Evolutionary conservation across 2,329 filamentous ascomycete species (phyloP).

Genomic region (Sclerotiophoma versabilis): DNA sequence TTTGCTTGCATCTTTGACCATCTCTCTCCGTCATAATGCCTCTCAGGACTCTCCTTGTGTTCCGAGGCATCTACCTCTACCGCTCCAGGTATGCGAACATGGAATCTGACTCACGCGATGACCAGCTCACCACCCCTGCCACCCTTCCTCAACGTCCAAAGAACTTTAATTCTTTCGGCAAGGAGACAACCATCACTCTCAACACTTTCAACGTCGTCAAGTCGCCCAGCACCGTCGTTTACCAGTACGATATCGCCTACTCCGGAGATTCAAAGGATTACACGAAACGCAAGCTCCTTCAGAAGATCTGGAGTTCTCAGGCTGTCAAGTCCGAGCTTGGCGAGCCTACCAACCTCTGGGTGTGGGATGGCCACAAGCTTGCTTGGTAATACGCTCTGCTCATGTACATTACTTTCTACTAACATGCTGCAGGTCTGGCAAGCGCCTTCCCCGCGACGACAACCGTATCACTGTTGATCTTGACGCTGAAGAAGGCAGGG

Average conservation of each 20-base stretch:
- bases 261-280: conserved; percentile 66
- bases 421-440: conserved; percentile 33
- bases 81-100: conserved; percentile 29
- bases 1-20: not conserved
- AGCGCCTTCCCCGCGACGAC: conserved; percentile 37
- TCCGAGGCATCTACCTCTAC: conserved; percentile 22
- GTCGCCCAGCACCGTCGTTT: conserved; percentile 68
- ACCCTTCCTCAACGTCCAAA: conserved; percentile 46
- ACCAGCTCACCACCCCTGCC: conserved; percentile 33
- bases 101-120: conserved; percentile 26
- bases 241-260: conserved; percentile 78
- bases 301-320: conserved; percentile 77
- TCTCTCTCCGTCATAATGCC: conserved; percentile 18
- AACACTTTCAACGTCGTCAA: conserved; percentile 77
- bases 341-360: conserved; percentile 59
- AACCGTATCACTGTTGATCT: conserved; percentile 69
- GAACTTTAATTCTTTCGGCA: conserved; percentile 50
- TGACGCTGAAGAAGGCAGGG: conserved; percentile 65
- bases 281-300: conserved; percentile 69
- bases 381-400: conserved; percentile 69
- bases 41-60: conserved; percentile 5
- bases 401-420: conserved; percentile 8
- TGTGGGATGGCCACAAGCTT: conserved; percentile 84
- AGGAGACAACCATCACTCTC: conserved; percentile 55
- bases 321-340: conserved; percentile 64